Conservation (phyloP, 192 early-diverging fungal species). For the Backusella westeae region DNA sequence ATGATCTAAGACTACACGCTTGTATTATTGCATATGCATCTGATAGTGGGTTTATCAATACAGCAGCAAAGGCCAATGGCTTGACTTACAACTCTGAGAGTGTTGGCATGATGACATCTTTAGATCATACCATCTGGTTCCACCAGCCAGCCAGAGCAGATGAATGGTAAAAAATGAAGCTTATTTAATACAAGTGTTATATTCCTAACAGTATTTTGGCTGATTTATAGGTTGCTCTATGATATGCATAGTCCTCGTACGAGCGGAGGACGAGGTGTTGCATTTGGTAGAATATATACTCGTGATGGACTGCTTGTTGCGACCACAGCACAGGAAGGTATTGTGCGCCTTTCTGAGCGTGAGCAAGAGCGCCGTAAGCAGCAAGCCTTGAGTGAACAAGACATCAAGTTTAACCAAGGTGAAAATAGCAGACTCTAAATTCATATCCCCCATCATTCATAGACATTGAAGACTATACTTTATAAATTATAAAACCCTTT, state of each 20-base stretch:
- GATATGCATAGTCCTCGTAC: constrained; percentile 74
- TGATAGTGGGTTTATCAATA: constrained; percentile 53
- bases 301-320: constrained; percentile 75
- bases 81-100: background rate
- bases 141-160: constrained; percentile 82
- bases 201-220: background rate
- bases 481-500: too few species aligned
- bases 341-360: constrained; percentile 48
- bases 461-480: background rate
- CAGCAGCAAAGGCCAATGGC: constrained; percentile 32
- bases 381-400: background rate
- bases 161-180: constrained; percentile 61
- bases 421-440: background rate
- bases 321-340: constrained; percentile 85
- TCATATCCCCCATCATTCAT: background rate
- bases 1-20: constrained; percentile 61
- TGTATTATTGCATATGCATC: constrained; percentile 52
- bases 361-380: background rate
- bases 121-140: constrained; percentile 85
- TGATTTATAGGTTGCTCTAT: constrained; percentile 59
- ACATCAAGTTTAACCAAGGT: background rate
- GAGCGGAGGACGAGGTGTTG: constrained; percentile 70
- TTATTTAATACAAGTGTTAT: background rate
- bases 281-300: constrained; percentile 74
- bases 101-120: constrained; percentile 59